phyloP scores from a whole-genome alignment of 1,139 yeast species.

The Hansenula anomala region DNA sequence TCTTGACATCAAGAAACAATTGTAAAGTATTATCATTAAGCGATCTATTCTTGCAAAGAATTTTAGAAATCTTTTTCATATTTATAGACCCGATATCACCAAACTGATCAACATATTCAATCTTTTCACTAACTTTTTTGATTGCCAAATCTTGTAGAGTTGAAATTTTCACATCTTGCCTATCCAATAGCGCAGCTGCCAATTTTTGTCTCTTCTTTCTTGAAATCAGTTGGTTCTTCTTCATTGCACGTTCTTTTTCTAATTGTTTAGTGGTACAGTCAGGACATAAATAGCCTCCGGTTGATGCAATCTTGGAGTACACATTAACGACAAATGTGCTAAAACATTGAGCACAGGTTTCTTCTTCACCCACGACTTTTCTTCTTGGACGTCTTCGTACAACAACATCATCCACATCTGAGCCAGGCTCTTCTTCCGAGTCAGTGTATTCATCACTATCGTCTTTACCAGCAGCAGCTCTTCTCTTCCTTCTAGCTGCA shows the following conservation, averaged over 20 bases:
- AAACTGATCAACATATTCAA: constrained; percentile 69
- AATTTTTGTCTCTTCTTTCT: constrained; percentile 70
- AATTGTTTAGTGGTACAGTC: constrained; percentile 45
- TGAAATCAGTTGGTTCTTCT: constrained; percentile 53
- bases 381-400: constrained; percentile 7
- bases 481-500: constrained; percentile 35
- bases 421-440: constrained; percentile 29
- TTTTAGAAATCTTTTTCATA: constrained; percentile 62
- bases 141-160: constrained; percentile 81
- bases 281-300: constrained; percentile 59
- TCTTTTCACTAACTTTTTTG: constrained; percentile 61
- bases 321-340: constrained; percentile 54
- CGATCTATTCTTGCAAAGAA: constrained; percentile 77
- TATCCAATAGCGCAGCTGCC: constrained; percentile 80
- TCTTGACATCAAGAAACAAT: constrained; percentile 61
- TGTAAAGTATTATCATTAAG: constrained; percentile 66
- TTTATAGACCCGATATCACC: constrained; percentile 75
- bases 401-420: constrained; percentile 17
- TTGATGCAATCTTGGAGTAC: constrained; percentile 48
- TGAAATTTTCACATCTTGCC: constrained; percentile 58
- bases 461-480: constrained; percentile 25
- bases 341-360: constrained; percentile 57
- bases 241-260: constrained; percentile 38
- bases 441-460: constrained; percentile 32
- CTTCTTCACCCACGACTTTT: constrained; percentile 39